Conservation (phyloP, 805 yeast species). For the Sugiyamaella smithiae region DNA sequence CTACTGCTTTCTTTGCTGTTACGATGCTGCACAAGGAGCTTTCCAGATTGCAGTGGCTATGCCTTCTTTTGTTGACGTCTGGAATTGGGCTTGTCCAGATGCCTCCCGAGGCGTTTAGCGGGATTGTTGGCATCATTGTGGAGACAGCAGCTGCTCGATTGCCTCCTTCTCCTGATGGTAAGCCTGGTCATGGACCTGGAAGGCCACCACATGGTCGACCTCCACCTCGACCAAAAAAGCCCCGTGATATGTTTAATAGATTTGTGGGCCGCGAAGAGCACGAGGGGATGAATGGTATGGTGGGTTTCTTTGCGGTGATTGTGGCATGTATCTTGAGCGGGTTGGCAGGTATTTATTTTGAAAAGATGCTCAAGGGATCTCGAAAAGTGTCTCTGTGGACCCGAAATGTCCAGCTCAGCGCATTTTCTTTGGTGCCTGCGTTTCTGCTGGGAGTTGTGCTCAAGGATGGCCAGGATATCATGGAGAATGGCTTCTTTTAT, state of each 20-base stretch:
- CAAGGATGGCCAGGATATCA: conserved; percentile 36
- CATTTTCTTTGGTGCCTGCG: conserved; percentile 41
- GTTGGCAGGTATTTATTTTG: conserved; percentile 44
- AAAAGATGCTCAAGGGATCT: conserved; percentile 40
- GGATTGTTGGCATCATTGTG: conserved; percentile 15
- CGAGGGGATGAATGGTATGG: conserved; percentile 26
- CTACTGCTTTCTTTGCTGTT: conserved; percentile 43
- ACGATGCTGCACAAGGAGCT: conserved; percentile 36
- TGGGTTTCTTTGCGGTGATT: conserved; percentile 38
- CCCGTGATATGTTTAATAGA: too few relatives aligned
- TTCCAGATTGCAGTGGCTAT: conserved; percentile 36
- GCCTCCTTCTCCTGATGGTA: background rate
- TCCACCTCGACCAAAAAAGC: background rate
- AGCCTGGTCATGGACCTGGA: too few relatives aligned
- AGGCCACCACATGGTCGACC: background rate
- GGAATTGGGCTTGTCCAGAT: conserved; percentile 43
- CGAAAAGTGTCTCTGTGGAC: conserved; percentile 38
- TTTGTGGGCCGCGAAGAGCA: conserved; percentile 12
- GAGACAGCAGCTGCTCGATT: conserved; percentile 12
- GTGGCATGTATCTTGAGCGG: conserved; percentile 40
- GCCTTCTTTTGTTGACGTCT: conserved; percentile 36
- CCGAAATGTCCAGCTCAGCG: conserved; percentile 40
- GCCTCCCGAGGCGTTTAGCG: conserved; percentile 30
- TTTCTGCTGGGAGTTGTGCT: conserved; percentile 36
- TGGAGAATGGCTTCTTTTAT: conserved; percentile 38